Evolutionary conservation across 192 early-diverging fungal species (phyloP).

Genomic region (Entomortierella beljakovae): DNA sequence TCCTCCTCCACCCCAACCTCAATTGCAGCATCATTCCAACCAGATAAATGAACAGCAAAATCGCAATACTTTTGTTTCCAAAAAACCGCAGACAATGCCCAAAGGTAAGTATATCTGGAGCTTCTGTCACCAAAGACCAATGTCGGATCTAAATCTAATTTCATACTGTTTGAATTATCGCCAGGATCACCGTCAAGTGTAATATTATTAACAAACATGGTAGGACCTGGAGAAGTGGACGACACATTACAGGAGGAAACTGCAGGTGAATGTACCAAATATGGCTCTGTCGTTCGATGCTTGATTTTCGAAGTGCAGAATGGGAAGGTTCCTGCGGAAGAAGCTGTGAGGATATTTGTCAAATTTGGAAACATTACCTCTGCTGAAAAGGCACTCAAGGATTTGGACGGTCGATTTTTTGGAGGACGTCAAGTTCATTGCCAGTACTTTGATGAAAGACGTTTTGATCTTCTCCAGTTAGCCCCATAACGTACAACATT

Average conservation of each 20-base stretch:
- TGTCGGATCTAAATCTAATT: no score
- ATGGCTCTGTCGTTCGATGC: conserved; percentile 76
- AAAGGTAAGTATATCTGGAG: no score
- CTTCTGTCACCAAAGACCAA: no score
- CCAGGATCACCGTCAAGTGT: conserved; percentile 53
- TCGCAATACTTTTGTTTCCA: conserved; percentile 11
- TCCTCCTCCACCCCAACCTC: not conserved
- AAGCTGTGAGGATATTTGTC: conserved; percentile 86
- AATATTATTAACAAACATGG: conserved; percentile 81
- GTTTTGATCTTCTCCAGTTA: conserved; percentile 69
- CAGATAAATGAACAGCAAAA: conserved; percentile 3
- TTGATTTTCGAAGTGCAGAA: conserved; percentile 74
- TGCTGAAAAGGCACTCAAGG: conserved; percentile 63
- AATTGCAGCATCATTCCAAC: not conserved
- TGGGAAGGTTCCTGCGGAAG: conserved; percentile 64
- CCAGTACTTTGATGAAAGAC: conserved; percentile 66
- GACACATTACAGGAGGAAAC: conserved; percentile 80
- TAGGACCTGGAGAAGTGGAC: conserved; percentile 83
- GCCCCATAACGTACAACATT: conserved; percentile 53
- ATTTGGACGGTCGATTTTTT: conserved; percentile 82
- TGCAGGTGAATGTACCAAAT: conserved; percentile 82
- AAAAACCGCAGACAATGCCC: not conserved
- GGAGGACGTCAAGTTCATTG: conserved; percentile 76
- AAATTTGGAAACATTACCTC: conserved; percentile 66
- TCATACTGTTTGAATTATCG: not conserved